Conservation (phyloP, 345 rosid species). For the Salix dunnii region DNA sequence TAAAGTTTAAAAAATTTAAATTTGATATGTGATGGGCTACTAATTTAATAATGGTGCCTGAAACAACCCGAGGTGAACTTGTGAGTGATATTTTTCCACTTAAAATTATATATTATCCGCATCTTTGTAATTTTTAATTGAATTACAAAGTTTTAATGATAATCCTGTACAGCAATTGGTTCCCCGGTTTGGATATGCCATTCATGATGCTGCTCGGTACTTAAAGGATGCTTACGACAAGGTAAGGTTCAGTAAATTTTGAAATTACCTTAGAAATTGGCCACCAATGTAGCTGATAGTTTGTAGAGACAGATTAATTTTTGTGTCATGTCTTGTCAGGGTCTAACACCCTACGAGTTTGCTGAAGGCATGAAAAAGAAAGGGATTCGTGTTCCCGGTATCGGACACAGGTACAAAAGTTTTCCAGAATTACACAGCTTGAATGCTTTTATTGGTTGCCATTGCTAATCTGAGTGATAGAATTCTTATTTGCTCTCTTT, state of each 20-base stretch:
- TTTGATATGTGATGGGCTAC: too few relatives aligned
- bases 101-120: too few relatives aligned
- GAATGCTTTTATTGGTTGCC: slow-evolving; percentile 3
- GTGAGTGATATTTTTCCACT: too few relatives aligned
- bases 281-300: slow-evolving; percentile 2
- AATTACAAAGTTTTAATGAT: too few relatives aligned
- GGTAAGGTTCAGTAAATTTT: slow-evolving; percentile 36
- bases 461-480: slow-evolving; percentile 6
- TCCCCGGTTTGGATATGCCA: slow-evolving; percentile 98
- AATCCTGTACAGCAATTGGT: too few relatives aligned
- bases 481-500: neutral
- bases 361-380: slow-evolving; percentile 97
- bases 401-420: slow-evolving; percentile 76
- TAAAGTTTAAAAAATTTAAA: too few relatives aligned
- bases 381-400: slow-evolving; percentile 96
- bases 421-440: neutral
- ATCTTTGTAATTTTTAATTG: too few relatives aligned
- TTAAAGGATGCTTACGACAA: slow-evolving; percentile 93
- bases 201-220: slow-evolving; percentile 95
- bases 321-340: slow-evolving; percentile 38
- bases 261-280: neutral
- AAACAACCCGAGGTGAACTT: too few relatives aligned
- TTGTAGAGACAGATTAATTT: slow-evolving; percentile 11
- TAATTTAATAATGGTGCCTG: too few relatives aligned
- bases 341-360: slow-evolving; percentile 82